Percentiles rank a stretch among this genome's conserved stretches.
These are phyloP conservation scores for Pythium coloratum DNA, from an alignment of 352 stramenopile genomes.

Conservation along the genomic window DNA sequence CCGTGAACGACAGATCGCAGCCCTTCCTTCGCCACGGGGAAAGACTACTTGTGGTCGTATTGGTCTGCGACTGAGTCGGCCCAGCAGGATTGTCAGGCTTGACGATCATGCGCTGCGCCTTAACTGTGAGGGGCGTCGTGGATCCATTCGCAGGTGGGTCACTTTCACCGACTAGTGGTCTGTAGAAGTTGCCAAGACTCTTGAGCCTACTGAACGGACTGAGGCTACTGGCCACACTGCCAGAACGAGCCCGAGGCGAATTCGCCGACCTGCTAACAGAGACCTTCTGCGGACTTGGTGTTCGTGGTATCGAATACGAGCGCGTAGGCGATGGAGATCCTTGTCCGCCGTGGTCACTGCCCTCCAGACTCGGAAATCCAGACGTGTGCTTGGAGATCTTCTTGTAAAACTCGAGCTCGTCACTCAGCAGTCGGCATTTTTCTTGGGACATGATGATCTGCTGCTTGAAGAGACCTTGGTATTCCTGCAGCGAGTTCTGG, in stretches of 20 bases:
- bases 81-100: slow-evolving; percentile 25
- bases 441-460: slow-evolving; percentile 84
- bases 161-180: slow-evolving; percentile 2
- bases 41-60: neutral
- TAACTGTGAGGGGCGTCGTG: slow-evolving; percentile 28
- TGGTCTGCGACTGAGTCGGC: slow-evolving; percentile 2
- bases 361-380: slow-evolving; percentile 22
- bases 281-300: slow-evolving; percentile 16
- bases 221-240: neutral
- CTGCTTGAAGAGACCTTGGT: slow-evolving; percentile 79
- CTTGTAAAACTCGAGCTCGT: slow-evolving; percentile 85
- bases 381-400: slow-evolving; percentile 51
- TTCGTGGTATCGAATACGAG: slow-evolving; percentile 10
- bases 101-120: slow-evolving; percentile 40
- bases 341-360: neutral
- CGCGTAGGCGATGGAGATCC: slow-evolving; percentile 4
- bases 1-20: slow-evolving; percentile 16
- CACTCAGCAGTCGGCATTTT: slow-evolving; percentile 68
- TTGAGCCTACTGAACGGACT: slow-evolving; percentile 24
- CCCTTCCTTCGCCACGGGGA: slow-evolving; percentile 22
- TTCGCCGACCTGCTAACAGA: neutral
- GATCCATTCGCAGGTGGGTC: slow-evolving; percentile 10
- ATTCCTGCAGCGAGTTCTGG: slow-evolving; percentile 77
- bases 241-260: neutral
- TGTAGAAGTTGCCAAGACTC: slow-evolving; percentile 20